Base-by-base conservation (phyloP, 176 grass and related monocot genomes). In the Elaeis guineensis region DNA sequence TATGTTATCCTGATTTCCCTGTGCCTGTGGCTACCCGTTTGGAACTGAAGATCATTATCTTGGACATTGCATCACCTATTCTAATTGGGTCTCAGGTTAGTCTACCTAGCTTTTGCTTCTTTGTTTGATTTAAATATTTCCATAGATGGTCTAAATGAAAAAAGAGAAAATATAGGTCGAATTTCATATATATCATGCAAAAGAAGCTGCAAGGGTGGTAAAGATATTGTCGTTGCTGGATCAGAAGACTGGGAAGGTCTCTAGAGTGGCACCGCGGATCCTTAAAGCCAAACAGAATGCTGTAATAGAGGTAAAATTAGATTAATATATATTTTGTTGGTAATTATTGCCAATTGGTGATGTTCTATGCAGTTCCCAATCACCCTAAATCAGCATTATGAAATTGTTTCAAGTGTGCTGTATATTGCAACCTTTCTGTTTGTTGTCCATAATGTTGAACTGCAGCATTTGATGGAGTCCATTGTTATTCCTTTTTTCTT, bases 141-240 rank as follows among this genome's bases (percentile, higher is more conserved):
- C 9, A 12, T 44, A 14, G 8, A 12, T 44, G 35, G 11, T 44
- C 11, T 44, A 44, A 44, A 44, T 44, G 35, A 44, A 44, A 6
- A 44, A 44, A 3, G 9, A 26, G 26, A 61, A 60, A 61, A 39
- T 70, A 12, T 73, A 95, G 89, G 85, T 95, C 39, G 89, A 95
- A 52, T 95, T 89, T 77, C 92, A 91, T 75, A 85, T 97, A 91
- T 87, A 97, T 85, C 92, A 91, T 75, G 92, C 89, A 58, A 97
- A 97, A 63, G 78, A 72, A 56, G 77, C 92, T 17, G 87, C 83
- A 50, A 91, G 75, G 51, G 67, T 97, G 72, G 57, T 61, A 20
- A 97, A 90, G 76, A 89, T 97, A 23, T 17, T 88, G 53, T 77
- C 84, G 8, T 62, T 97, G 69, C 83, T 97, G 25, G 87, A 97